Conservation (phyloP, 1,139 yeast genomes). For the Blastobotrys petasosporus region DNA sequence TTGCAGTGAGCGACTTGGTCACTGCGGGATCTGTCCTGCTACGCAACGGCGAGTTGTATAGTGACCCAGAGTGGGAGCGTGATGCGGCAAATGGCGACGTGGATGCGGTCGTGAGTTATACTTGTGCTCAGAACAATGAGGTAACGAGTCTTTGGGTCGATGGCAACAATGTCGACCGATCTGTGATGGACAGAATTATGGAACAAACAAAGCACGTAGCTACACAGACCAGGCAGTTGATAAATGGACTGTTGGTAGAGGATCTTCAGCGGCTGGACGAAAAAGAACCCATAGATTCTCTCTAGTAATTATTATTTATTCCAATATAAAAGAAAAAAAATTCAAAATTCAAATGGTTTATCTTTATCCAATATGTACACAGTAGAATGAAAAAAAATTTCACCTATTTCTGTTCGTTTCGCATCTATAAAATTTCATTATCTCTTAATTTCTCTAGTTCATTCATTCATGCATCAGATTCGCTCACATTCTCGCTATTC, state of each 20-base stretch:
- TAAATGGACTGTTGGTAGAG: conserved; percentile 24
- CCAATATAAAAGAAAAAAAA: background rate
- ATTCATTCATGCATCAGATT: conserved; percentile 5
- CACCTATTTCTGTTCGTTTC: background rate
- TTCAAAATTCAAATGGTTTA: background rate
- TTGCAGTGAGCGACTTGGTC: conserved; percentile 71
- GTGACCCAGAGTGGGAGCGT: conserved; percentile 21
- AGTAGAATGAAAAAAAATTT: background rate
- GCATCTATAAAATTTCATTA: no score
- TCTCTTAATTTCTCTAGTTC: conserved; percentile 4
- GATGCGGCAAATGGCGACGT: conserved; percentile 21
- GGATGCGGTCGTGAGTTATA: conserved; percentile 45
- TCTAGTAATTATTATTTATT: conserved; percentile 1
- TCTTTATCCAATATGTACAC: background rate
- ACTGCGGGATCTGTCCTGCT: conserved; percentile 56
- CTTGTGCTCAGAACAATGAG: conserved; percentile 43
- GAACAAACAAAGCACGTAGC: conserved; percentile 18
- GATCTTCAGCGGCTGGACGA: conserved; percentile 15
- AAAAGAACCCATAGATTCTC: background rate
- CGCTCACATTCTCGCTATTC: background rate
- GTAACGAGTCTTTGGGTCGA: conserved; percentile 50
- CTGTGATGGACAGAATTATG: conserved; percentile 18
- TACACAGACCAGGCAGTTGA: conserved; percentile 20
- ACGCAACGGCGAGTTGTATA: conserved; percentile 8
- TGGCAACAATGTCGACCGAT: conserved; percentile 21